These are phyloP conservation scores for Pichia sp. DNA, from an alignment of 1,139 yeast species.

Conservation along the genomic window DNA sequence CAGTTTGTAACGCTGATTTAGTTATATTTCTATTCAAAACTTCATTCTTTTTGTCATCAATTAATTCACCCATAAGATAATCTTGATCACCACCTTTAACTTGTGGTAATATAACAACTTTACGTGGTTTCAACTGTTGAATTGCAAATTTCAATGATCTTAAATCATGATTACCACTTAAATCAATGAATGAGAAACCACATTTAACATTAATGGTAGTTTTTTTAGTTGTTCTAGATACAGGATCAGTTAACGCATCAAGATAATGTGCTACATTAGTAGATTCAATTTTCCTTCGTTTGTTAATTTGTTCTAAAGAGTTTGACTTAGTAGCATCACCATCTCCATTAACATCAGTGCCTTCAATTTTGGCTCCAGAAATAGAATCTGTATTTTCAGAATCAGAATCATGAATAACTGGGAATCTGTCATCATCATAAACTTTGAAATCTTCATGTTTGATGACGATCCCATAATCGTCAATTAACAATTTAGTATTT, in stretches of 20 bases:
- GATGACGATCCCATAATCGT: conserved; percentile 80
- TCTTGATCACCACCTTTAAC: conserved; percentile 16
- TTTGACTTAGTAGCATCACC: conserved; percentile 1
- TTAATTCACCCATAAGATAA: conserved; percentile 18
- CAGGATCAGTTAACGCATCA: conserved; percentile 55
- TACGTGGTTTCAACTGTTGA: conserved; percentile 73
- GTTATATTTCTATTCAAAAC: conserved; percentile 6
- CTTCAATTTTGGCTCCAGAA: conserved; percentile 9
- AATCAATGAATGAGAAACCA: conserved; percentile 69
- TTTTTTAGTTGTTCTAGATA: conserved; percentile 33
- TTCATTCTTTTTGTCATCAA: conserved; percentile 12
- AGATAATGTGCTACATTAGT: conserved; percentile 33
- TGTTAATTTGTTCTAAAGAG: conserved; percentile 21
- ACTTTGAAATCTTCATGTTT: conserved; percentile 54
- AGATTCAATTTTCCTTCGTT: conserved; percentile 15
- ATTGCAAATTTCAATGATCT: conserved; percentile 75
- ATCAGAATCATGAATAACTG: conserved; percentile 19
- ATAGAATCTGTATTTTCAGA: conserved; percentile 22
- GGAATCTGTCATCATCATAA: conserved; percentile 43
- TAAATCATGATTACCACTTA: conserved; percentile 78
- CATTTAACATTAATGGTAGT: conserved; percentile 52
- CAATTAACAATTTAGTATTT: conserved; percentile 51
- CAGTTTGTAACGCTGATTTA: conserved; percentile 16
- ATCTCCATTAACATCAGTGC: conserved; percentile 10
- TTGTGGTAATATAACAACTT: conserved; percentile 47